Conservation (phyloP, 257 asterid species). For the Ophiorrhiza pumila region DNA sequence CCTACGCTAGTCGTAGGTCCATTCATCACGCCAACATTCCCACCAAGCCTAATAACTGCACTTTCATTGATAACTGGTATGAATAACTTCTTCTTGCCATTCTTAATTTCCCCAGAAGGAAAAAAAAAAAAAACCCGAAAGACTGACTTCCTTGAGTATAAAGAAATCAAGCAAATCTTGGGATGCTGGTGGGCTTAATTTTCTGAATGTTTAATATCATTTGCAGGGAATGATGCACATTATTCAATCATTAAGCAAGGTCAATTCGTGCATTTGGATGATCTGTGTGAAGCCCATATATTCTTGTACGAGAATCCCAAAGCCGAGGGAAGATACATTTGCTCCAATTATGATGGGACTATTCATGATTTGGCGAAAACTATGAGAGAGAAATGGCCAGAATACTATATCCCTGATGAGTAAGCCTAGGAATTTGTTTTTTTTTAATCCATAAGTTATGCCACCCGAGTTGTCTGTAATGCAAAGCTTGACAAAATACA, state of each 20-base stretch:
- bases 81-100: too few species aligned
- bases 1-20: slow-evolving; percentile 91
- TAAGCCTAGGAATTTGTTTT: slow-evolving; percentile 28
- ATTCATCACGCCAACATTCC: slow-evolving; percentile 67
- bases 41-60: slow-evolving; percentile 86
- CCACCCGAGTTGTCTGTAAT: background rate
- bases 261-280: slow-evolving; percentile 81
- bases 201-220: background rate
- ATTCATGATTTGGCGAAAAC: slow-evolving; percentile 59
- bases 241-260: slow-evolving; percentile 84
- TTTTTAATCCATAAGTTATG: background rate
- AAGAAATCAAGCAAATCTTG: too few species aligned
- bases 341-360: slow-evolving; percentile 80
- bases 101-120: background rate
- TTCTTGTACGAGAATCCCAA: slow-evolving; percentile 82
- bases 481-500: background rate
- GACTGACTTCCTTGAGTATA: too few species aligned
- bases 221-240: slow-evolving; percentile 74
- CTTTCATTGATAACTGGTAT: slow-evolving; percentile 79
- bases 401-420: slow-evolving; percentile 72
- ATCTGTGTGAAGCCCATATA: slow-evolving; percentile 82
- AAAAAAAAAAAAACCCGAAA: background rate
- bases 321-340: slow-evolving; percentile 76
- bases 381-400: slow-evolving; percentile 78
- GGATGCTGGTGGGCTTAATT: background rate